Base-by-base conservation (phyloP, 1,284 basidiomycete genomes). In the Blastosporella zonata region DNA sequence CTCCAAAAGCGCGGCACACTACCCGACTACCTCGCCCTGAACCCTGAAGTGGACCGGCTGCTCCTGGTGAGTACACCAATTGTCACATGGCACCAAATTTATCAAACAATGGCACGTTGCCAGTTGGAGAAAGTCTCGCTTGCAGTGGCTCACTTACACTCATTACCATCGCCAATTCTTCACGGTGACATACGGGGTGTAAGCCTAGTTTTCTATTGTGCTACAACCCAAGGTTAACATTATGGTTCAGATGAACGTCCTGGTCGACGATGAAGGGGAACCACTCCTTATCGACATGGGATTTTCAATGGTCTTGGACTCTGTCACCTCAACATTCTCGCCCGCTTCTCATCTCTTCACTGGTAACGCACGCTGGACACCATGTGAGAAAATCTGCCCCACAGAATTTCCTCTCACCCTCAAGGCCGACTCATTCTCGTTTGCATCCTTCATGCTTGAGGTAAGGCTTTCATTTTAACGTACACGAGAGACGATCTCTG, bases 391-490 rank as follows among this genome's bases (percentile, higher is more conserved):
- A 23, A n/a, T 50, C 12, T 15, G 9, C 13, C 20, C 27, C 3
- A n/a, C 34, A 3, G 49, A 48, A 25, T 47, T 36, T 31, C 49
- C 52, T 3, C 33, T 54, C 1, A 50, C 45, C 3, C 33, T 50
- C 22, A 50, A 45, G 23, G 45, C 48, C 0, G 52, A 54, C 41
- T 36, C 35, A 2, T 54, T 43, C 22, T 50, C 52, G 3, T 50
- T 50, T 22, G 52, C 41, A 20, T 55, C 48, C n/a, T 39, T 55
- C 12, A 47, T 49, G 20, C 23, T 55, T 8, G 53, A 55, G 53
- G 53, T 55, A 39, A 13, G 37, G 22, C 6, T 6, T 15, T n/a
- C n/a, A n/a, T 18, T 17, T 27, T n/a, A 2, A 31, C 13, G 10
- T 22, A 20, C 20, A 36, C 22, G 0, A 13, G 20, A 23, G 12